Evolutionary conservation across 192 early-diverging fungal species (phyloP).

Genomic region (Coemansia nantahalensis): DNA sequence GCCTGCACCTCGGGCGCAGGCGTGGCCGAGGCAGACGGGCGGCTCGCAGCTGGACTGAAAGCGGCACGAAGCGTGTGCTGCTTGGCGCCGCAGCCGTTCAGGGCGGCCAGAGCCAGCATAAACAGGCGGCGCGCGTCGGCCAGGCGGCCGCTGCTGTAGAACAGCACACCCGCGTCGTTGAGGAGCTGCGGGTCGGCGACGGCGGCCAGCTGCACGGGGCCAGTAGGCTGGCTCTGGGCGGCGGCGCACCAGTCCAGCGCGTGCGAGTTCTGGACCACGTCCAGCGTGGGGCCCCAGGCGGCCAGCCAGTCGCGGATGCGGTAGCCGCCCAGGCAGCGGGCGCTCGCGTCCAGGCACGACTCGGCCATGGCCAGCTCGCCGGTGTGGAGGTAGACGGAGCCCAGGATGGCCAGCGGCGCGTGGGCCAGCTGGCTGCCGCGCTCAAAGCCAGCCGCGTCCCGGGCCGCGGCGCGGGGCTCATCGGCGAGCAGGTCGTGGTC

Average conservation of each 20-base stretch:
- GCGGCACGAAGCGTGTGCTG: conserved; percentile 22
- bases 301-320: conserved; percentile 21
- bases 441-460: conserved; percentile 1
- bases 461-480: not conserved
- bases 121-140: conserved; percentile 22
- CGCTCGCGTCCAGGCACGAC: conserved; percentile 51
- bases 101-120: conserved; percentile 11
- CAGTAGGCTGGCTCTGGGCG: not conserved
- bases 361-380: conserved; percentile 48
- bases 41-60: too few species aligned
- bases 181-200: conserved; percentile 43
- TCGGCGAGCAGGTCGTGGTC: not conserved
- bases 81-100: conserved; percentile 9
- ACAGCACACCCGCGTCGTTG: conserved; percentile 43
- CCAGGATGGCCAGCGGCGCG: conserved; percentile 45
- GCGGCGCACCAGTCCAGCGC: conserved; percentile 20
- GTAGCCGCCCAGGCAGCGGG: conserved; percentile 35
- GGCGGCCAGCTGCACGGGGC: conserved; percentile 5
- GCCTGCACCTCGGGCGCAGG: conserved; percentile 25
- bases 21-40: too few species aligned
- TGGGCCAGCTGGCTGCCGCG: conserved; percentile 44
- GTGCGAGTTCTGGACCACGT: conserved; percentile 3
- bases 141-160: conserved; percentile 23
- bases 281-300: conserved; percentile 20
- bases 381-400: conserved; percentile 47